Conservation (phyloP, 495 filamentous ascomycete species). For the Aspergillus biplanus region DNA sequence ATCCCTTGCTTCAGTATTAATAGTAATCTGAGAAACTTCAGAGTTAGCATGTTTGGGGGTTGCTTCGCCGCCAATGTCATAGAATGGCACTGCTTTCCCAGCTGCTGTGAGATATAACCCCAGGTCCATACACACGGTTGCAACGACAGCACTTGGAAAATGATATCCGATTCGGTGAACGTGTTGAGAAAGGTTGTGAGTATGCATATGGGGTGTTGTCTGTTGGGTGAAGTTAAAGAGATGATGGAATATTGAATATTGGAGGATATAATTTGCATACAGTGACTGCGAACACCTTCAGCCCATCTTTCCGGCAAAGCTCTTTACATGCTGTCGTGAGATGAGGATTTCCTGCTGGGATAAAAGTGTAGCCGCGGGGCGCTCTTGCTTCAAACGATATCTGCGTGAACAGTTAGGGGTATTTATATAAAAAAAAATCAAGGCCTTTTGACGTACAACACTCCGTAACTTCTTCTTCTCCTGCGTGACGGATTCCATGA, state of each 20-base stretch:
- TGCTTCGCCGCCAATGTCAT: slow-evolving; percentile 24
- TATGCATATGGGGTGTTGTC: slow-evolving; percentile 51
- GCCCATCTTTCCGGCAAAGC: slow-evolving; percentile 65
- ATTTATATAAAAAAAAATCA: slow-evolving; percentile 5
- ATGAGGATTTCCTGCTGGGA: slow-evolving; percentile 78
- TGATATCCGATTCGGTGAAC: slow-evolving; percentile 83
- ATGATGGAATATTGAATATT: slow-evolving; percentile 20
- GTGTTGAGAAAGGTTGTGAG: slow-evolving; percentile 63
- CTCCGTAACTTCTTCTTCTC: slow-evolving; percentile 63
- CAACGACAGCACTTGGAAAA: slow-evolving; percentile 62
- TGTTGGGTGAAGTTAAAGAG: slow-evolving; percentile 29
- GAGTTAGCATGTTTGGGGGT: slow-evolving; percentile 28
- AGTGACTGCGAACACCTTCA: slow-evolving; percentile 77
- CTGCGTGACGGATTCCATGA: slow-evolving; percentile 60
- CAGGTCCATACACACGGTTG: slow-evolving; percentile 52
- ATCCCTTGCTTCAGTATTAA: slow-evolving; percentile 72
- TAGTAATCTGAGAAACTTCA: slow-evolving; percentile 58
- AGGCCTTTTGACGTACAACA: slow-evolving; percentile 49
- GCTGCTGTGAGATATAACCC: slow-evolving; percentile 45
- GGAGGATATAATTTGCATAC: slow-evolving; percentile 53
- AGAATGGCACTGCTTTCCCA: slow-evolving; percentile 47
- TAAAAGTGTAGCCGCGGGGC: slow-evolving; percentile 80
- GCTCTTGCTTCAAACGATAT: slow-evolving; percentile 56
- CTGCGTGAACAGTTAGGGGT: slow-evolving; percentile 37
- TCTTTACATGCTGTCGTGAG: slow-evolving; percentile 81